Evolutionary conservation across 2,329 filamentous ascomycete genomes (phyloP).

Genomic region (Aureobasidium musti): DNA sequence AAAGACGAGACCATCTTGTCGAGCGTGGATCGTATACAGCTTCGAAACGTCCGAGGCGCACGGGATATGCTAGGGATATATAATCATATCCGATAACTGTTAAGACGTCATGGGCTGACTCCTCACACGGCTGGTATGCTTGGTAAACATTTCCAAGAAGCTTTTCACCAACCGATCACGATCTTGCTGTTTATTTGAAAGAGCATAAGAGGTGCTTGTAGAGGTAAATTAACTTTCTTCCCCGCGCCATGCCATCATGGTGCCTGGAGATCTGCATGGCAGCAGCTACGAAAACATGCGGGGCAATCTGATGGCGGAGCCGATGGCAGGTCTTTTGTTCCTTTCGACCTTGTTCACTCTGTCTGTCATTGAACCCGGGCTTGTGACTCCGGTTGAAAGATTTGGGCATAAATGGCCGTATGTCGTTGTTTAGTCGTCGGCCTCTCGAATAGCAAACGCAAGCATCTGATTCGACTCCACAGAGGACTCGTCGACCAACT

Average conservation of each 20-base stretch:
- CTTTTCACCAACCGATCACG: background rate
- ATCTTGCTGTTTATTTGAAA: background rate
- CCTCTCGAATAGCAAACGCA: slow-evolving; percentile 40
- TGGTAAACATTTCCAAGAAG: slow-evolving; percentile 1
- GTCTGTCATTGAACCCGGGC: background rate
- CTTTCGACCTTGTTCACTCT: slow-evolving; percentile 1
- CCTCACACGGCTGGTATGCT: slow-evolving; percentile 13
- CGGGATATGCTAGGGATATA: background rate
- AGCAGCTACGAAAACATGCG: background rate
- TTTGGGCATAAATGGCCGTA: background rate
- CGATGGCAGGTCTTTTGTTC: background rate
- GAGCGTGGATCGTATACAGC: background rate
- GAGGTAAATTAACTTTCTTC: slow-evolving; percentile 15
- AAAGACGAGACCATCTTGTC: background rate
- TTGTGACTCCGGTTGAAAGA: no score
- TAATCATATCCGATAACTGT: background rate
- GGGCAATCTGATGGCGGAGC: background rate
- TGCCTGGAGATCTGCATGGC: slow-evolving; percentile 16
- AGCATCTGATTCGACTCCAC: slow-evolving; percentile 62
- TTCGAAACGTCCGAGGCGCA: background rate
- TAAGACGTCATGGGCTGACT: slow-evolving; percentile 10
- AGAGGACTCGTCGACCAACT: slow-evolving; percentile 54
- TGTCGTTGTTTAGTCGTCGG: slow-evolving; percentile 27
- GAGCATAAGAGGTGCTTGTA: background rate
- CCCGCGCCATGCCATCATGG: slow-evolving; percentile 27